Evolutionary conservation across 164 flowering plant species (phyloP).

Genomic region (Vitis vinifera): ASM3070453v1 NC_081806.1:461501-462000

Average conservation of each 20-base stretch:
- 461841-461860: not conserved
- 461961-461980: conserved; percentile 3
- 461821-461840: not conserved
- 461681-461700: not conserved
- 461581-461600: too few species aligned
- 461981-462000: conserved; percentile 3
- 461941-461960: not conserved
- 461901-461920: not conserved
- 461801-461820: not conserved
- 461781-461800: not conserved
- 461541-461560: too few species aligned
- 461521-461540: too few species aligned
- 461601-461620: not conserved
- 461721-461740: not conserved
- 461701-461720: not conserved
- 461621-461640: not conserved
- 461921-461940: conserved; percentile 7
- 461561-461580: too few species aligned
- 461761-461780: not conserved
- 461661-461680: not conserved
- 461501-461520: too few species aligned
- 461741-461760: not conserved
- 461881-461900: conserved; percentile 2
- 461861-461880: conserved; percentile 12
- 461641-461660: not conserved